Base-by-base conservation (phyloP, 805 yeast genomes). In the Cyberlindnera samutprakarnensis region DNA sequence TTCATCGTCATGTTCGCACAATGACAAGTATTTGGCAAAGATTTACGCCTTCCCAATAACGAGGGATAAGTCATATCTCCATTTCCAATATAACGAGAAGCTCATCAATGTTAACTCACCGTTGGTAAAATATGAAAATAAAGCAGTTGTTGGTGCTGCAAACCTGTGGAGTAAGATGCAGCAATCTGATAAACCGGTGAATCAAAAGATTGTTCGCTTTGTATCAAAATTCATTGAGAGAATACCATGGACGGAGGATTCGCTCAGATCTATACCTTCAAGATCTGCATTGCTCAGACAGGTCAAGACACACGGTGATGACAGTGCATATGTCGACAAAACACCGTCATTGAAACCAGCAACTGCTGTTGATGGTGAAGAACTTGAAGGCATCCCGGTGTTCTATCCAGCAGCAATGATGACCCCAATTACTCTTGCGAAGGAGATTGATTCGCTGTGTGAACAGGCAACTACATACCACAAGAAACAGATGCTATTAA, bases 191-290 rank as follows among this genome's bases (percentile, higher is more conserved):
- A 57, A 63, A 23, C 49, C 61, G 8, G 57, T 79, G 46, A 85
- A 85, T 53, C 61, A 68, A 41, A 66, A 62, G 33, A 68, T 87
- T 27, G 86, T 81, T 3, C 31, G 49, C 3, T 61, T 62, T 39
- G 70, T 78, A 12, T 66, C 71, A 26, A 54, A 53, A 33, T 62
- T 80, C 24, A 54, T 87, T 43, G 69, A 72, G 32, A 64, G 73
- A 15, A 73, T 83, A 6, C 85, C 90, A 3, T 88, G 90, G 72
- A 76, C 78, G 42, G 97, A 88, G 49, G 70, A 73, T 46, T 72
- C 86, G 28, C 61, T 88, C 37, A 65, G 75, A 38, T 71, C 90
- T 3, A 71, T 90, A 16, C 96, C 97, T 1, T 75, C 87, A 3
- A 68, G 72, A 36, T 56, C 61, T 23, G 62, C 78, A 22, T 68